Evolutionary conservation across 2,329 filamentous ascomycete species (phyloP), one percentile per base, ranked within the genome.

Genomic region (Ascomycota sp.): DNA sequence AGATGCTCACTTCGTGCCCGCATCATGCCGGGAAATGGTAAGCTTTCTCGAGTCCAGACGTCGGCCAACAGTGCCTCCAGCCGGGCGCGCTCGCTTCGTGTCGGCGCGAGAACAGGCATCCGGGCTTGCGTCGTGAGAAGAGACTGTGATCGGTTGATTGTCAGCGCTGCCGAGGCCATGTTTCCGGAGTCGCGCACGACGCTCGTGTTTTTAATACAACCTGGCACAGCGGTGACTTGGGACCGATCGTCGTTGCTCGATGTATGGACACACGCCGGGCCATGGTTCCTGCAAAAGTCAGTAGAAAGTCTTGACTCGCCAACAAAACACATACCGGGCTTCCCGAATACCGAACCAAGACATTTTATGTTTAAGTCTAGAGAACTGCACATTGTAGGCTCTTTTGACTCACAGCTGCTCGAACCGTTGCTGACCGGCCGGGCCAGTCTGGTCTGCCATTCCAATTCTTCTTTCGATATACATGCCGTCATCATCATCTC

Each of bases 401-500:
- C 50, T 43, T 52, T 43, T 40, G 56, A 44, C 19, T 55, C 61
- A 13, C 59, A 53, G 11, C 60, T 54, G 30, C 15, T 17, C 4
- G 15, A 17, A 17, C 15, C 15, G 15, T 68, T 61, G 36, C 58
- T 59, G 13, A 52, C 54, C 7, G 59, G 51, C 23, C 61, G 58
- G 20, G 59, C 51, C 15, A 93, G 57, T n/a, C 74, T 66, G 11
- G 57, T 61, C 36, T 75, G 73, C 86, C 89, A 98, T 41, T 75
- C 70, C 27, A 66, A 57, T 42, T 89, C 81, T 47, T 98, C 86
- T 25, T 65, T 69, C 1, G 70, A 60, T 1, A 77, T 86, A 42
- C 83, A 93, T 23, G 83, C 86, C 38, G 78, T 91, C 54, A 93
- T 63, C 25, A 94, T 71, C 11, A 93, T 53, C 50, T 95, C 86